phyloP scores from a whole-genome alignment of 2,329 filamentous ascomycete genomes.

The Aspergillus sp. region DNA sequence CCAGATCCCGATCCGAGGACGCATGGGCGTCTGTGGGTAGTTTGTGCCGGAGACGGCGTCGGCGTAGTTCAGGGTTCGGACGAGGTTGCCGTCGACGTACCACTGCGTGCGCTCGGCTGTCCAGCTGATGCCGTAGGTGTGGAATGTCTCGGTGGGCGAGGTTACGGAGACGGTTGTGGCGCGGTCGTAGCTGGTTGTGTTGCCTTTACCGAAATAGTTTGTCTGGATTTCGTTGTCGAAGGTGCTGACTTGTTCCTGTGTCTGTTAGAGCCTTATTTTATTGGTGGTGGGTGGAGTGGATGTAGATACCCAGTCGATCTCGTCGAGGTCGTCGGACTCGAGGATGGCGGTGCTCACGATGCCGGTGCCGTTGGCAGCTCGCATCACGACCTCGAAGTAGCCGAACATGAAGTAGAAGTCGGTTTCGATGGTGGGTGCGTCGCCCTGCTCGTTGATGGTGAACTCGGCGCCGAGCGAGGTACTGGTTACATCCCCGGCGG shows the following conservation, averaged over 20 bases:
- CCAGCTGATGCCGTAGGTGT: slow-evolving; percentile 61
- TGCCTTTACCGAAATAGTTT: slow-evolving; percentile 96
- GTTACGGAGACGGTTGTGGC: slow-evolving; percentile 71
- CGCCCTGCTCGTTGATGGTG: slow-evolving; percentile 71
- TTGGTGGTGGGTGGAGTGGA: no score
- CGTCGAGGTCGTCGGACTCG: slow-evolving; percentile 86
- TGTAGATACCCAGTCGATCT: slow-evolving; percentile 95
- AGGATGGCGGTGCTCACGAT: slow-evolving; percentile 91
- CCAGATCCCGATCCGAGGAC: slow-evolving; percentile 69
- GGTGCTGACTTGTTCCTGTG: slow-evolving; percentile 38
- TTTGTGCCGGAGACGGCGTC: slow-evolving; percentile 59
- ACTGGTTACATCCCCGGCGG: slow-evolving; percentile 64
- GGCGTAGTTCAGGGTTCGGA: slow-evolving; percentile 62
- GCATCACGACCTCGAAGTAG: slow-evolving; percentile 78
- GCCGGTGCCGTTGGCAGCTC: slow-evolving; percentile 82
- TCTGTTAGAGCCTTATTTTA: no score
- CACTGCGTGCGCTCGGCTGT: slow-evolving; percentile 63
- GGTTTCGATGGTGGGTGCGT: slow-evolving; percentile 81
- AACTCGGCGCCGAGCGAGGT: slow-evolving; percentile 73
- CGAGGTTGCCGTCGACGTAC: slow-evolving; percentile 60
- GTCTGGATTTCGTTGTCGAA: slow-evolving; percentile 57
- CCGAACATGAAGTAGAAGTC: slow-evolving; percentile 99
- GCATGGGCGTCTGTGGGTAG: slow-evolving; percentile 74
- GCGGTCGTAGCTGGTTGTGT: slow-evolving; percentile 75
- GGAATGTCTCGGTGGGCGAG: slow-evolving; percentile 53